Base-by-base conservation (phyloP, 2,329 filamentous ascomycete species). In the Penicillium sp. region DNA sequence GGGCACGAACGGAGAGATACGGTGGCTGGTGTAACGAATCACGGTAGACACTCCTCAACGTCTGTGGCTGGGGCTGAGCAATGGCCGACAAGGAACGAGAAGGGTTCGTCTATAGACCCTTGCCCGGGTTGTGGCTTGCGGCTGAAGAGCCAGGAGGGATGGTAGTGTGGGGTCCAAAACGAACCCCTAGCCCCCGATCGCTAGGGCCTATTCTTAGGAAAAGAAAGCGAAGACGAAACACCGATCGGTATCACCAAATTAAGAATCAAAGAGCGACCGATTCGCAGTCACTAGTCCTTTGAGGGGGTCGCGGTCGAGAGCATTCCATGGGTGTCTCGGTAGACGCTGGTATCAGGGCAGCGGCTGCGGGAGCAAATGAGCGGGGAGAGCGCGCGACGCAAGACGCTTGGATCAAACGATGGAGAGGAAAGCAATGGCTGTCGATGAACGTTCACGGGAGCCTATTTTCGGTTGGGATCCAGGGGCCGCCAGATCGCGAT, bases 361-460 rank as follows among this genome's bases (percentile, higher is more conserved):
- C 51, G 50, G 43, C 21, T 43, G 41, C 26, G 13, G 36, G 30
- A 35, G 25, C 43, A 44, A 53, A 51, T 52, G 29, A 42, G 34
- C 21, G 23, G 15, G 20, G 30, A 32, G 32, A 15, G 25, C 7
- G 15, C 15, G 7, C 18, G 10, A 14, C 13, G 14, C 10, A 8
- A 29, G 36, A 39, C 17, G 19, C 15, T 39, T 26, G 31, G 30
- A 39, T 42, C 13, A 30, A 46, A 39, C 28, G 35, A 4, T 20
- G 18, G 25, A 19, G 15, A 15, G 2, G 25, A 6, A 27, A 45
- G 33, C 32, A 29, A 14, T 45, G 41, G 44, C 14, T 34, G 7
- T 33, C 2, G n/a, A 33, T 45, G 41, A 39, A 45, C 36, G 21
- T 45, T 41, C 33, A 38, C 11, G 21, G 29, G 10, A 36, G 28